These are phyloP conservation scores for Colletotrichum destructivum DNA, from an alignment of 2,329 filamentous ascomycete genomes.

Conservation along the genomic window DNA sequence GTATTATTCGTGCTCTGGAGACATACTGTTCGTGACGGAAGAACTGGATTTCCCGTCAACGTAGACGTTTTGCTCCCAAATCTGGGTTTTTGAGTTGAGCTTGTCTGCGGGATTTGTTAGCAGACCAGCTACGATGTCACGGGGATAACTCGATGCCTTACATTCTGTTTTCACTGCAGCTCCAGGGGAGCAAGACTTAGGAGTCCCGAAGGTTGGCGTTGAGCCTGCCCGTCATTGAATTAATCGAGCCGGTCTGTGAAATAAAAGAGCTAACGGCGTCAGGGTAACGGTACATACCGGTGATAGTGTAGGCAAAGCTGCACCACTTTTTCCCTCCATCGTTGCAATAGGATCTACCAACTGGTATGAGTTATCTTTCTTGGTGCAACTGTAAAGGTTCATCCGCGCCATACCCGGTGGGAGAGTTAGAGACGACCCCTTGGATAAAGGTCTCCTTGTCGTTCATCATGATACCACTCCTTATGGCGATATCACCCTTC, in stretches of 20 bases:
- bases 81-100: neutral
- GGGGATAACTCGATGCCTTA: neutral
- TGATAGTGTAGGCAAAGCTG: slow-evolving; percentile 22
- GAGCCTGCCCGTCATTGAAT: neutral
- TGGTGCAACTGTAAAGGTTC: rapidly evolving
- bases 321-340: slow-evolving; percentile 26
- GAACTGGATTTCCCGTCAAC: slow-evolving; percentile 20
- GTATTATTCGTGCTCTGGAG: too few species aligned
- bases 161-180: slow-evolving; percentile 19
- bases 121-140: neutral
- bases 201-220: slow-evolving; percentile 10
- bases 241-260: too few species aligned
- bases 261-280: too few species aligned
- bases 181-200: slow-evolving; percentile 9
- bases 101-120: neutral
- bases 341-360: slow-evolving; percentile 15
- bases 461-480: slow-evolving; percentile 35
- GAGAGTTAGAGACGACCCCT: slow-evolving; percentile 25
- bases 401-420: slow-evolving; percentile 11
- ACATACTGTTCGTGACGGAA: slow-evolving; percentile 11
- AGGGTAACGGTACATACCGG: neutral
- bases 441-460: slow-evolving; percentile 26
- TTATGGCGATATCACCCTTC: slow-evolving; percentile 23
- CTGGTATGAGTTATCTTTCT: neutral
- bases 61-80: neutral